Evolutionary conservation across 2,329 filamentous ascomycete genomes (phyloP), one percentile per base, ranked within the genome.

Genomic region (Lizonia empirigonia): DNA sequence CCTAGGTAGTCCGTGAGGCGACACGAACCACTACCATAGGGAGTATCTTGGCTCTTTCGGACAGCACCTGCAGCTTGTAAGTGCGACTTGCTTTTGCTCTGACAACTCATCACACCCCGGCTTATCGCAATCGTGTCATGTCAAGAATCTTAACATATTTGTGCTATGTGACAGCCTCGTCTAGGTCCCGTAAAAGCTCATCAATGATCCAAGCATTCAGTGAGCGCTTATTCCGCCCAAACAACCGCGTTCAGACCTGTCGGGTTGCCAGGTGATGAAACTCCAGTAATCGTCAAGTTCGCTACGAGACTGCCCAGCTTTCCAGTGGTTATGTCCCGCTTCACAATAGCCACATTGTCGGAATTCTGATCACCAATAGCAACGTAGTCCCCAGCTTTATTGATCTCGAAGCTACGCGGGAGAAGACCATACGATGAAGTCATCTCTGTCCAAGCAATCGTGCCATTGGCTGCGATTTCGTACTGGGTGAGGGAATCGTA

Each of bases 401-500:
- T 71, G 50, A 72, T 69, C 22, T 67, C 64, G 39, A 72, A 72
- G 4, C 69, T 72, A 7, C 71, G 66, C 12, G 71, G 71, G 45
- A 70, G 69, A n/a, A 65, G 67, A 20, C 66, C 65, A 22, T 69
- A 63, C 1, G 71, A 60, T 1, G 69, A 71, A 0, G 68, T 70
- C 8, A 55, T 53, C 10, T 67, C 69, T 7, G 65, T 62, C 57
- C 64, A 72, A 2, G 61, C 54, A 4, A 74, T 55, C 2, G 56
- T 52, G 15, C 70, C 71, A 15, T 62, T 60, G 16, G 63, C 50
- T 24, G 59, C 60, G 48, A 74, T 72, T 38, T 56, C 62, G 53
- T 68, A 74, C 24, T 69, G 67, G 9, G 68, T 67, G n/a, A 73
- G 62, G 10, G 70, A 73, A 39, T 73, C 69, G 20, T 68, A 64